A percentile compares a stretch with the other conserved stretches of the same genome.
Evolutionary conservation across 768 basidiomycete genomes (phyloP).

Genomic region (Rhodosporidiobolus sp.): DNA sequence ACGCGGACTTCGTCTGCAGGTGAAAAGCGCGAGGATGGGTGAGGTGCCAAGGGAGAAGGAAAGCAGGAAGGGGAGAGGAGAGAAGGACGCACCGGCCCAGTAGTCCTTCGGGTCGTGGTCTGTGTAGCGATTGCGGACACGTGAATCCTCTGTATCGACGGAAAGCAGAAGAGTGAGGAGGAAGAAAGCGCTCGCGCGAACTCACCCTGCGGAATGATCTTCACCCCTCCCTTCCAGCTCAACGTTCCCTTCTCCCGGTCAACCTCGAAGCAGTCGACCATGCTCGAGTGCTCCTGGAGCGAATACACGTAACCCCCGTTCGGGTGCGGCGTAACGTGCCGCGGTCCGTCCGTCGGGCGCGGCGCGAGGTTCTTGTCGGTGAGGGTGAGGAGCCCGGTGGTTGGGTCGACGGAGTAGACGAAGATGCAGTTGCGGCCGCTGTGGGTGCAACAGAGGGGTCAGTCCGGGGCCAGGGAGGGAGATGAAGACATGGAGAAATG

Average conservation of each 20-base stretch:
- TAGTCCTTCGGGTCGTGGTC: constrained; percentile 24
- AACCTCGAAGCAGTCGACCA: constrained; percentile 36
- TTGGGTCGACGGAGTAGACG: constrained; percentile 37
- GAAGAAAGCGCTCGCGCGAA: background rate
- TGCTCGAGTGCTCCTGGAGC: constrained; percentile 45
- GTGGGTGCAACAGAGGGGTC: background rate
- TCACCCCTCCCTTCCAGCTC: constrained; percentile 31
- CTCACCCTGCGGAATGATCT: constrained; percentile 38
- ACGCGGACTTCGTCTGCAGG: constrained; percentile 36
- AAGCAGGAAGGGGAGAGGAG: background rate
- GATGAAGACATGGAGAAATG: background rate
- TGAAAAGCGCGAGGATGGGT: background rate
- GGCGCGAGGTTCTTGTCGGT: constrained; percentile 39
- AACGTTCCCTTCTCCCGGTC: constrained; percentile 20
- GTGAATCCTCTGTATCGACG: background rate
- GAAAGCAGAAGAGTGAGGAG: background rate
- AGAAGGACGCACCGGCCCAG: constrained; percentile 42
- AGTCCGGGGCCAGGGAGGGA: background rate
- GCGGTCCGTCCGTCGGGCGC: constrained; percentile 42
- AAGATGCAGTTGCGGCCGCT: constrained; percentile 46
- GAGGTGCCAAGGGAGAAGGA: background rate
- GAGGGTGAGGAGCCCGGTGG: constrained; percentile 21
- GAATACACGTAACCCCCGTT: constrained; percentile 43
- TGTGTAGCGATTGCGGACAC: background rate
- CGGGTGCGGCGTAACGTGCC: constrained; percentile 45